A percentile compares a stretch with the other conserved stretches of the same genome.
phyloP scores from a whole-genome alignment of 306 rosid species.

The Quercus suber region DNA sequence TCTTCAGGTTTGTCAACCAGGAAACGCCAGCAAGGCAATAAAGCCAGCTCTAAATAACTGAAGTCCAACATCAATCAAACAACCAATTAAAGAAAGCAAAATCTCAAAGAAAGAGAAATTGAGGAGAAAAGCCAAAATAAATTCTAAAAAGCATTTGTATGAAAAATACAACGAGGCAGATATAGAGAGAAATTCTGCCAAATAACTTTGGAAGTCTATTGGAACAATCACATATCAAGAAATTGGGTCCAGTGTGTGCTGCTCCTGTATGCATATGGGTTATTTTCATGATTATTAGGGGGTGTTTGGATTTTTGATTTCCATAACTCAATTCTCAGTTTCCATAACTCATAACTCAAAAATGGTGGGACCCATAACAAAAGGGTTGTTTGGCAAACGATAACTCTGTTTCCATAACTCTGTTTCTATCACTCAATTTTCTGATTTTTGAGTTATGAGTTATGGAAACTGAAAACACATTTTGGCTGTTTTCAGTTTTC shows the following conservation, averaged over 20 bases:
- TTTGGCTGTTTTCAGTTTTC: too few relatives aligned
- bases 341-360: too few relatives aligned
- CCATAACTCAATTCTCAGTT: too few relatives aligned
- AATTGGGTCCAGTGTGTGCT: neutral
- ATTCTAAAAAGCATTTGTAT: neutral
- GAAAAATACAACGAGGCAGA: neutral
- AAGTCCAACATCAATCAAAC: slow-evolving; percentile 29
- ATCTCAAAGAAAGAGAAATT: neutral
- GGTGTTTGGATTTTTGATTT: too few relatives aligned
- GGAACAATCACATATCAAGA: neutral
- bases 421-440: too few relatives aligned
- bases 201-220: neutral
- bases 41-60: slow-evolving; percentile 94
- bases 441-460: too few relatives aligned
- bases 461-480: too few relatives aligned
- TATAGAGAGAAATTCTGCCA: neutral
- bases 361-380: too few relatives aligned
- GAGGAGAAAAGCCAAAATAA: slow-evolving; percentile 7
- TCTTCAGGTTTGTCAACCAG: slow-evolving; percentile 64
- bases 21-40: slow-evolving; percentile 89
- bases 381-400: too few relatives aligned
- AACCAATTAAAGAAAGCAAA: slow-evolving; percentile 9
- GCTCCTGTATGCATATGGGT: neutral
- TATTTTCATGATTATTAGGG: neutral
- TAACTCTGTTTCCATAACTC: too few relatives aligned